Evolutionary conservation across 2,329 filamentous ascomycete genomes (phyloP).

Genomic region (Tolypocladium ovalisporum): DNA sequence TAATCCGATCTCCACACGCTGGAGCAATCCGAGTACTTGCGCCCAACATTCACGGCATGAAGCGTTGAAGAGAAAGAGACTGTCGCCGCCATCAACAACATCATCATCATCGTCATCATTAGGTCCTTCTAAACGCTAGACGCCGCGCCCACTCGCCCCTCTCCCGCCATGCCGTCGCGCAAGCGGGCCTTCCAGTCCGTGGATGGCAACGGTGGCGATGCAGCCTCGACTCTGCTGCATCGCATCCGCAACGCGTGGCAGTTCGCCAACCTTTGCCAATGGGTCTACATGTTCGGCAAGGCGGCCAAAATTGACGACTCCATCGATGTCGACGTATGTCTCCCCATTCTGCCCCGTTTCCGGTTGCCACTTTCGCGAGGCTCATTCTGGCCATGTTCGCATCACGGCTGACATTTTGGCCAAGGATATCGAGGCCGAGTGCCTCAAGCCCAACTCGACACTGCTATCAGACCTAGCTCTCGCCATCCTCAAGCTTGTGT

Average conservation of each 20-base stretch:
- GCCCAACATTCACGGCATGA: not conserved
- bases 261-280: conserved; percentile 89
- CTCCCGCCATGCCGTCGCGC: conserved; percentile 5
- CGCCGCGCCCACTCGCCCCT: not conserved
- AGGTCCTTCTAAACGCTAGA: not conserved
- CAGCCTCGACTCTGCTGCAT: conserved; percentile 33
- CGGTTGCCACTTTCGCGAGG: not conserved
- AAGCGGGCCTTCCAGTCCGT: conserved; percentile 1
- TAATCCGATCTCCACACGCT: not conserved
- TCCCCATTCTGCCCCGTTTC: not conserved
- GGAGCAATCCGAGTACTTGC: not conserved
- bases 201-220: not conserved
- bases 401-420: not conserved
- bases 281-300: conserved; percentile 82
- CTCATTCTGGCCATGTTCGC: not conserved
- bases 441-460: conserved; percentile 66
- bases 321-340: conserved; percentile 74
- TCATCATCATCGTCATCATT: not conserved
- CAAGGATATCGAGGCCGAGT: conserved; percentile 82
- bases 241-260: conserved; percentile 87
- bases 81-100: not conserved
- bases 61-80: not conserved
- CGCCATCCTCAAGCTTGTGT: conserved; percentile 81
- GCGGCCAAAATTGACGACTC: conserved; percentile 82
- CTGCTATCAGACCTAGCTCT: conserved; percentile 74